phyloP scores from a whole-genome alignment of 805 yeast species.

The Cyberlindnera maclurae region DNA sequence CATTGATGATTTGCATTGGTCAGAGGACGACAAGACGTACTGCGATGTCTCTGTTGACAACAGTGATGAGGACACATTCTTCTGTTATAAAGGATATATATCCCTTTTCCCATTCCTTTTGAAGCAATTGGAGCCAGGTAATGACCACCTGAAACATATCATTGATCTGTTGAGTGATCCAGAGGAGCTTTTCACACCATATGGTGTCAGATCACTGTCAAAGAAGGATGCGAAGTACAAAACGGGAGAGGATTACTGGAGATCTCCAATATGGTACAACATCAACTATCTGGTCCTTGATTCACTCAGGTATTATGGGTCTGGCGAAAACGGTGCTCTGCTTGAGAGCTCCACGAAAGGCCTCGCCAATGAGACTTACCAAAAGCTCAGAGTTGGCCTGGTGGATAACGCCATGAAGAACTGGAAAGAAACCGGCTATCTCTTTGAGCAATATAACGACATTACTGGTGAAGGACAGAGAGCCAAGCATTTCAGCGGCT shows the following conservation, averaged over 20 bases:
- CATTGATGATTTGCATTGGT: constrained; percentile 78
- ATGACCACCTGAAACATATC: constrained; percentile 42
- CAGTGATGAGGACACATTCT: constrained; percentile 59
- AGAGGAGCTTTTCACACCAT: constrained; percentile 66
- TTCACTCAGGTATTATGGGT: constrained; percentile 50
- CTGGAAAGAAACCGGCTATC: constrained; percentile 71
- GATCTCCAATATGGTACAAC: constrained; percentile 90
- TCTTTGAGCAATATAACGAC: constrained; percentile 89
- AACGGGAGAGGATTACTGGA: constrained; percentile 89
- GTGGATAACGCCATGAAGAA: constrained; percentile 61
- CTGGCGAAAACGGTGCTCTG: constrained; percentile 16
- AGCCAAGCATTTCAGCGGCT: constrained; percentile 86
- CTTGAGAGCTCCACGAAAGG: constrained; percentile 25
- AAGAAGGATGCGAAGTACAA: constrained; percentile 58
- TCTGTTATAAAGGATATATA: constrained; percentile 88
- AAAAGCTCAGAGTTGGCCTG: constrained; percentile 53
- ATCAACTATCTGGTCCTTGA: constrained; percentile 81
- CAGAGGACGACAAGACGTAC: constrained; percentile 51
- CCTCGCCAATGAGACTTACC: constrained; percentile 44
- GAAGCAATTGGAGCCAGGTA: constrained; percentile 47
- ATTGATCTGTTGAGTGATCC: constrained; percentile 60
- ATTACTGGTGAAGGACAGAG: constrained; percentile 68
- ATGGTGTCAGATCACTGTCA: constrained; percentile 78
- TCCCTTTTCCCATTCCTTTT: constrained; percentile 80
- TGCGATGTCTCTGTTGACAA: constrained; percentile 82